Conservation (phyloP, 108 stramenopile genomes). For the Epipyxis sp. region DNA sequence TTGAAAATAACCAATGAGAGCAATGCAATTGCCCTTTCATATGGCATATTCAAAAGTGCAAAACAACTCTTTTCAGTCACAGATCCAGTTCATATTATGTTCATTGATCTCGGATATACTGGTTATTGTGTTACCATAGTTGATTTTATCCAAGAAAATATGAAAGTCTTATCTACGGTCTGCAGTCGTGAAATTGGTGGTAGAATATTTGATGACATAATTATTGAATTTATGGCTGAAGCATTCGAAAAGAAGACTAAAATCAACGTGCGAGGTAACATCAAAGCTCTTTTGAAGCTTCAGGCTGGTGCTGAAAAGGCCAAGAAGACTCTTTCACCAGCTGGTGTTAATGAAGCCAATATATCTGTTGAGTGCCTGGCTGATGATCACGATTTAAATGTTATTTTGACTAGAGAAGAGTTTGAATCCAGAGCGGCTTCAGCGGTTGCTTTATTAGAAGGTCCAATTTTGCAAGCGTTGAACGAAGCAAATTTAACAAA, state of each 20-base stretch:
- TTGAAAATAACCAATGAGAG: constrained; percentile 90
- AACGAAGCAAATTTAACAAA: constrained; percentile 68
- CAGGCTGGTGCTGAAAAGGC: constrained; percentile 89
- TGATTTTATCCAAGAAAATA: constrained; percentile 77
- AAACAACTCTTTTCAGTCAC: constrained; percentile 41
- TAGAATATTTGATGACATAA: constrained; percentile 78
- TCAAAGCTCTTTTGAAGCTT: constrained; percentile 86
- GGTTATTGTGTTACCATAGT: constrained; percentile 83
- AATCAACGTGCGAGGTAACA: constrained; percentile 67
- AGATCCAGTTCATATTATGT: constrained; percentile 35
- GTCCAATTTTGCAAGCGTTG: constrained; percentile 71
- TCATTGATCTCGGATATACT: constrained; percentile 85
- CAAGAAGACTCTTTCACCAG: constrained; percentile 93
- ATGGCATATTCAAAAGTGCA: constrained; percentile 97
- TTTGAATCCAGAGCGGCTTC: constrained; percentile 76
- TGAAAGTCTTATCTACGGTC: constrained; percentile 72
- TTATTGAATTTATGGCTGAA: constrained; percentile 80
- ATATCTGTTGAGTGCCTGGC: constrained; percentile 81
- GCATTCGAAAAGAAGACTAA: constrained; percentile 78
- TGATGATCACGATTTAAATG: constrained; percentile 85
- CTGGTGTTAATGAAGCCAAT: constrained; percentile 86
- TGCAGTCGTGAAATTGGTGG: constrained; percentile 82
- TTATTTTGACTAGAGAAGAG: constrained; percentile 67
- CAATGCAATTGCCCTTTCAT: constrained; percentile 90
- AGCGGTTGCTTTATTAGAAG: constrained; percentile 69